Percentiles rank a stretch among this genome's conserved stretches.
Evolutionary conservation across 2,329 filamentous ascomycete genomes (phyloP).

Genomic region (Colletotrichum sp.): DNA sequence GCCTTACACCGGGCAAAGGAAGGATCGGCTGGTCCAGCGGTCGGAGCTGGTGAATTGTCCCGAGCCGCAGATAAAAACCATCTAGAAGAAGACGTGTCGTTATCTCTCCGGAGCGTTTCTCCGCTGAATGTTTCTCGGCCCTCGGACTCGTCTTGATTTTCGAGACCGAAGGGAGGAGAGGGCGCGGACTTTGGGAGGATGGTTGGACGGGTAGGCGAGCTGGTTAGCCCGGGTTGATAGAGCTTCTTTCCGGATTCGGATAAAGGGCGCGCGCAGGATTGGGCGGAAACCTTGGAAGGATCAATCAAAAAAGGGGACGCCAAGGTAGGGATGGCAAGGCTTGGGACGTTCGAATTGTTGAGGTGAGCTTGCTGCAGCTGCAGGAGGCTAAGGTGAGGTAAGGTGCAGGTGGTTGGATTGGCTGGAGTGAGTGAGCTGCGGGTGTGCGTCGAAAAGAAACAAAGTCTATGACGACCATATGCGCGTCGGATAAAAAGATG

Average conservation of each 20-base stretch:
- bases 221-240: background rate
- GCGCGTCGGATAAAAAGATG: background rate
- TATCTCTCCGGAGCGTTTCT: constrained; percentile 3
- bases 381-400: background rate
- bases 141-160: background rate
- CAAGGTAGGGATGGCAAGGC: background rate
- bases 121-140: background rate
- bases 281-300: background rate
- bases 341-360: background rate
- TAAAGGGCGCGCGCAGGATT: background rate
- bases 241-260: constrained; percentile 18
- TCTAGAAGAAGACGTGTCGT: background rate
- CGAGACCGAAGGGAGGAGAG: background rate
- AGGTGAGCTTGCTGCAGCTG: background rate
- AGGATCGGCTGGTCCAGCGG: background rate
- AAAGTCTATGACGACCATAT: constrained; percentile 22
- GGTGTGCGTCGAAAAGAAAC: background rate
- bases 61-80: background rate
- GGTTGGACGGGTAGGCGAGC: background rate
- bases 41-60: background rate
- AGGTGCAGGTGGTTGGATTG: background rate
- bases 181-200: background rate
- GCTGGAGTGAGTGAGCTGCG: background rate
- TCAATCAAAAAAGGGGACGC: background rate
- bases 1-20: background rate